These are phyloP conservation scores for Hansenula sp. DNA, from an alignment of 1,139 yeast genomes.

Conservation along the genomic window DNA sequence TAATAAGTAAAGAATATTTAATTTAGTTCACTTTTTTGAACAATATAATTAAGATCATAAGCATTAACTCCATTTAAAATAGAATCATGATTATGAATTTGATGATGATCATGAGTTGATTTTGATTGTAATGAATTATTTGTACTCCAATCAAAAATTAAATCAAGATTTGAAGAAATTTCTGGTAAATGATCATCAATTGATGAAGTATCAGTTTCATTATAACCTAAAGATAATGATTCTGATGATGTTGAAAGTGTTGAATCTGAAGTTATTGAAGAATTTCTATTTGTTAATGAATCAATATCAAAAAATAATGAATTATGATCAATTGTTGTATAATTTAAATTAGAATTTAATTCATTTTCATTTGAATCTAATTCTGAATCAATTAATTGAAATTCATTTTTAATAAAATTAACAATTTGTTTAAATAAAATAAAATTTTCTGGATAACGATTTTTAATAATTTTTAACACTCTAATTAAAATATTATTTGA, in stretches of 20 bases:
- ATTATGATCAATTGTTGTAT: background rate
- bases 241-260: background rate
- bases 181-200: conserved; percentile 2
- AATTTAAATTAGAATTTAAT: background rate
- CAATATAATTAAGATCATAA: too few relatives aligned
- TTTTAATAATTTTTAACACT: conserved; percentile 13
- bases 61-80: conserved; percentile 2
- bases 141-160: conserved; percentile 1
- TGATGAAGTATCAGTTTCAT: conserved; percentile 1
- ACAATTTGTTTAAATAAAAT: conserved; percentile 17
- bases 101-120: background rate
- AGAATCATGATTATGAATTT: background rate
- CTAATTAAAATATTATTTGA: conserved; percentile 2
- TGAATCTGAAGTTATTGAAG: background rate
- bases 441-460: conserved; percentile 23
- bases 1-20: too few relatives aligned
- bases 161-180: conserved; percentile 1
- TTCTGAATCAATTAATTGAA: background rate
- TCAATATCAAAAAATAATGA: conserved; percentile 1
- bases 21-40: conserved; percentile 15
- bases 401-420: conserved; percentile 3
- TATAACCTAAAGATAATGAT: background rate
- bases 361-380: background rate
- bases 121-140: background rate
- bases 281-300: conserved; percentile 1